These are phyloP conservation scores for Murraya koenigii DNA, from an alignment of 345 rosid genomes.

Conservation along the genomic window DNA sequence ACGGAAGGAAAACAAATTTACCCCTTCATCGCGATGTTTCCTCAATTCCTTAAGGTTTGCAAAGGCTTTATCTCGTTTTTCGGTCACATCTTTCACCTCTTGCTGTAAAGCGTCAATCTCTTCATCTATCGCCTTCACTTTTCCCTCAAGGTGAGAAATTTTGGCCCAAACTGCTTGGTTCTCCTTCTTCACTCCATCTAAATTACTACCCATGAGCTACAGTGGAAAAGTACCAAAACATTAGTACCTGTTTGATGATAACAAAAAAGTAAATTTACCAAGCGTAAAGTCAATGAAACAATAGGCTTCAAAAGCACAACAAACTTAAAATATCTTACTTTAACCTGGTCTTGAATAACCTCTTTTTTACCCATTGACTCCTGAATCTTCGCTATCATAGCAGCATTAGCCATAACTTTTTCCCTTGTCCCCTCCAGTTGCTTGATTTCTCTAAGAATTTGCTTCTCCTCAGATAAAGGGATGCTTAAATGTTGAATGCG, in stretches of 20 bases:
- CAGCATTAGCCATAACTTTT: slow-evolving; percentile 81
- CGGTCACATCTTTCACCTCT: slow-evolving; percentile 44
- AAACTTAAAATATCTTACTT: slow-evolving; percentile 50
- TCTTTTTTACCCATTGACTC: slow-evolving; percentile 88
- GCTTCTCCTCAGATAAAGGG: slow-evolving; percentile 86
- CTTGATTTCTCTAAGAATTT: slow-evolving; percentile 81
- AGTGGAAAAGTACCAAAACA: slow-evolving; percentile 11
- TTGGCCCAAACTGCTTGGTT: slow-evolving; percentile 64
- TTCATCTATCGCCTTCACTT: slow-evolving; percentile 48
- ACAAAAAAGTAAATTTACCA: background rate
- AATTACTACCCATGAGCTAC: slow-evolving; percentile 84
- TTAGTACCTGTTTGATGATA: background rate
- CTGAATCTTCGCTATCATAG: slow-evolving; percentile 76
- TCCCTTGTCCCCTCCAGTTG: slow-evolving; percentile 93
- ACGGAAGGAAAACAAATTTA: slow-evolving; percentile 28
- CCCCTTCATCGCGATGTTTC: slow-evolving; percentile 69
- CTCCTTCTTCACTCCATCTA: slow-evolving; percentile 89
- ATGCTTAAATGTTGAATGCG: slow-evolving; percentile 95
- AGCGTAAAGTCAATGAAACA: background rate
- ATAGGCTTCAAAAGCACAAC: background rate
- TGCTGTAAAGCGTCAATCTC: slow-evolving; percentile 57
- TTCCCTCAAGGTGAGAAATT: slow-evolving; percentile 50
- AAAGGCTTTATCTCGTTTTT: slow-evolving; percentile 62
- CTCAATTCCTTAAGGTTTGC: slow-evolving; percentile 55
- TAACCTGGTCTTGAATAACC: slow-evolving; percentile 84